phyloP scores from a whole-genome alignment of 1,284 basidiomycete genomes.

The Ganoderma sinense region DNA sequence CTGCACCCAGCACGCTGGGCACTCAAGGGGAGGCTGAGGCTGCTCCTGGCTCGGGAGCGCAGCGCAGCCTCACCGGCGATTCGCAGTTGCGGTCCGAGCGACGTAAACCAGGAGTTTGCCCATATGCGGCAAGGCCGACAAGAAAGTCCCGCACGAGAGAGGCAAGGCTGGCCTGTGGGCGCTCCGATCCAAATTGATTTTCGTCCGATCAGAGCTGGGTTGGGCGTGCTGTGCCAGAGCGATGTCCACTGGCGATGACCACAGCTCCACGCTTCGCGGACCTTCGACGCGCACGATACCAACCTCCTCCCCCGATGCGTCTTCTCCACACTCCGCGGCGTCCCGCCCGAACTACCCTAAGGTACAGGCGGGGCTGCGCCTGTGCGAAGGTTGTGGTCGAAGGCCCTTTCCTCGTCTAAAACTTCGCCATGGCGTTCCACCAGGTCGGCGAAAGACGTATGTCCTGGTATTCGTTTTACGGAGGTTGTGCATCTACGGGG shows the following conservation, averaged over 20 bases:
- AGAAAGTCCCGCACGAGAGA: too few relatives aligned
- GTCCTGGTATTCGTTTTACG: neutral
- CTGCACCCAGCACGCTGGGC: too few relatives aligned
- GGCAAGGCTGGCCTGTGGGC: neutral
- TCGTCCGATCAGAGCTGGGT: neutral
- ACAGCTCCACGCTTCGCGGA: slow-evolving; percentile 21
- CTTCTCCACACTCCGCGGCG: slow-evolving; percentile 10
- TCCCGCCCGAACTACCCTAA: neutral
- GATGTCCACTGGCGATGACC: slow-evolving; percentile 13
- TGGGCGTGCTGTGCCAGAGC: neutral
- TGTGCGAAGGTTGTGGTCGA: neutral
- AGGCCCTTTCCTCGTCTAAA: neutral
- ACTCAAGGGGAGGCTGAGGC: too few relatives aligned
- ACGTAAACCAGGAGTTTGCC: neutral
- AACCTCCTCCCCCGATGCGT: neutral
- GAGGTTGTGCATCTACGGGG: neutral
- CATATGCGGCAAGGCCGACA: neutral
- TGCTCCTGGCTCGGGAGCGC: neutral
- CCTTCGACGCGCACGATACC: neutral
- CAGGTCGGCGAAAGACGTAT: neutral
- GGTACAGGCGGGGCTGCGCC: neutral
- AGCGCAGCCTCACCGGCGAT: slow-evolving; percentile 3
- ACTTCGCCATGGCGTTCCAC: neutral
- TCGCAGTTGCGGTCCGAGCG: neutral
- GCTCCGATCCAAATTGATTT: slow-evolving; percentile 1